Percentiles rank a stretch among this genome's conserved stretches.
Evolutionary conservation across 176 grass and related monocot genomes (phyloP).

Genomic region (Juncus effusus): DNA sequence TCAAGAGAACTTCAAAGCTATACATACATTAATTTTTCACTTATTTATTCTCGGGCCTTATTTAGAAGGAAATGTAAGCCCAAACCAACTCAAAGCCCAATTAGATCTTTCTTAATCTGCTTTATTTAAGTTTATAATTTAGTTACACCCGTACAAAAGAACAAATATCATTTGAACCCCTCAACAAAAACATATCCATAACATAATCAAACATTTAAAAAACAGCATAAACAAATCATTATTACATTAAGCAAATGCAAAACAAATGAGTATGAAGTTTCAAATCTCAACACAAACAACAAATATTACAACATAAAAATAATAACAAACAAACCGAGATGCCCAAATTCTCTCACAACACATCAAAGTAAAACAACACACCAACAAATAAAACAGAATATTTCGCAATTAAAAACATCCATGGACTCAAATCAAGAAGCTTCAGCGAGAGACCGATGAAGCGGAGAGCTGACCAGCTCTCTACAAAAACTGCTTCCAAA

Average conservation of each 20-base stretch:
- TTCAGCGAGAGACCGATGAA: conserved; percentile 14
- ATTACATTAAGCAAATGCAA: not conserved
- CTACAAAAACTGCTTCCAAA: conserved; percentile 29
- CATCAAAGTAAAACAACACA: not conserved
- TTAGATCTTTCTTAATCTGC: not conserved
- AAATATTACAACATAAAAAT: conserved; percentile 1
- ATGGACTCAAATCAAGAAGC: not conserved
- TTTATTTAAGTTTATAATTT: too few relatives aligned
- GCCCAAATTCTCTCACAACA: not conserved
- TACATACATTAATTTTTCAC: too few relatives aligned
- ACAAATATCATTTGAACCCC: not conserved
- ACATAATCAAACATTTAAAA: not conserved
- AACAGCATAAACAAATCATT: not conserved
- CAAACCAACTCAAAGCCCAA: not conserved
- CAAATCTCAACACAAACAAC: conserved; percentile 1
- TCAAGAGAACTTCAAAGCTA: too few relatives aligned
- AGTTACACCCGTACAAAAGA: too few relatives aligned
- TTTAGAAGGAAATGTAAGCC: not conserved
- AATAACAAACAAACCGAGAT: not conserved
- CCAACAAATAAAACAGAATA: not conserved
- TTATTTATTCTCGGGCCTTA: not conserved
- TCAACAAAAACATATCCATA: not conserved
- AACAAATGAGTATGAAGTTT: conserved; percentile 1
- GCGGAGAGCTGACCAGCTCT: not conserved
- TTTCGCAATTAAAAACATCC: not conserved